Base-by-base conservation (phyloP, 495 filamentous ascomycete genomes). In the Penicillium ucsense region DNA sequence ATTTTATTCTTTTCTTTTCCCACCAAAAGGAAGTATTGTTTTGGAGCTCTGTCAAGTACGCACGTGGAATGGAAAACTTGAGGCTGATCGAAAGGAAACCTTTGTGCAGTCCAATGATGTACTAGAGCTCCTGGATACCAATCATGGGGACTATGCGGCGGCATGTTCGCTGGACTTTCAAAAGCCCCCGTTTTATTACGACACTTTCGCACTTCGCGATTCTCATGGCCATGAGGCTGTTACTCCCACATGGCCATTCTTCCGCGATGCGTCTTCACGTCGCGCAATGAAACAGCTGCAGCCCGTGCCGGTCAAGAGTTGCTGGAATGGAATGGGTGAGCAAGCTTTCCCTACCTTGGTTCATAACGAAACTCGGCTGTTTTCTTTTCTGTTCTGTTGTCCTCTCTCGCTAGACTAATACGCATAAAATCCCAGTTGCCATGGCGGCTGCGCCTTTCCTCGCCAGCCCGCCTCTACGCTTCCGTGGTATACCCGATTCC, bases 141-240 rank as follows among this genome's bases (percentile, higher is more conserved):
- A 83, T 46, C 64, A 79, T 28, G 84, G 84, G 29, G 56, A 77
- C 31, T 95, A 91, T 52, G 86, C 84, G 4, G 87, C 89, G 1
- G 86, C 85, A 10, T 95, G 89, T 63, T 78, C 85, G 0, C 66
- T 94, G 49, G 89, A 95, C 58, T 92, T 88, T 55, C 65, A 73
- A 7, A 75, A 76, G 31, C 80, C 84, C 1, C 82, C 85, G 3
- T 34, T 54, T 3, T 89, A 82, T 66, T 90, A 92, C 64, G 89
- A 94, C 57, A 89, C 86, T 2, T 92, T 94, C 58, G 89, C 89
- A 12, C 72, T 91, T 5, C 83, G 88, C 3, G 89, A 94, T 59
- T 65, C 68, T 6, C 51, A 68, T 3, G 89, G 88, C 39, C 61
- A 78, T 45, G 78, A 82, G 46, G 66, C 75, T 10, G 62, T 81